Evolutionary conservation across 441 rosid species (phyloP).

Genomic region (Erodium trifolium): DNA sequence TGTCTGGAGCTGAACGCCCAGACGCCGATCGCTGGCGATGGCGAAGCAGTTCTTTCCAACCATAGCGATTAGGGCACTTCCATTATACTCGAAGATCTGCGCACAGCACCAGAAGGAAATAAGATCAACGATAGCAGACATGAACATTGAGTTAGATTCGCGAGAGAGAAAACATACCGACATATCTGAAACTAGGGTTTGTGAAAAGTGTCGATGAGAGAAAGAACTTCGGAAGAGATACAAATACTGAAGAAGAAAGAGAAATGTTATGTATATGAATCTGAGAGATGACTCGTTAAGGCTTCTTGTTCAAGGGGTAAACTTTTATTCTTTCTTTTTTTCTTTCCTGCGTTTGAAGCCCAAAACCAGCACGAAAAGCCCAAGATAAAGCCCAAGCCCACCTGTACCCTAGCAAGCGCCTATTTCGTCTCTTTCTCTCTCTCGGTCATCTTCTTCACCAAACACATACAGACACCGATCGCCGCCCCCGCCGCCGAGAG

Average conservation of each 20-base stretch:
- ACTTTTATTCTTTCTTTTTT: background rate
- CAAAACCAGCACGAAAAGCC: background rate
- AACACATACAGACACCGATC: no score
- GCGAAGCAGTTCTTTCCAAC: slow-evolving; percentile 98
- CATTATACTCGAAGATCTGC: slow-evolving; percentile 95
- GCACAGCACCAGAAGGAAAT: background rate
- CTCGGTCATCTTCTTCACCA: no score
- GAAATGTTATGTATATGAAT: background rate
- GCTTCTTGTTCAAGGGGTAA: slow-evolving; percentile 1
- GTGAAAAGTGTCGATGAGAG: background rate
- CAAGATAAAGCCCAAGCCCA: no score
- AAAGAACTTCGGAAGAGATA: background rate
- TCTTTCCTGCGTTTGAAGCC: background rate
- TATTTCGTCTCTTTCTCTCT: no score
- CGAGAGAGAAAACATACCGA: slow-evolving; percentile 25
- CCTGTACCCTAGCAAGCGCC: no score
- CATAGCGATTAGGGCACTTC: slow-evolving; percentile 93
- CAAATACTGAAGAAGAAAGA: background rate
- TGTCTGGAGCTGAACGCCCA: slow-evolving; percentile 91
- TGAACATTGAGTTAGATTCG: background rate
- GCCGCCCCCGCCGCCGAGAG: no score
- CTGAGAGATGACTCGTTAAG: background rate
- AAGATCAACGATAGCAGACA: background rate
- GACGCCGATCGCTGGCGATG: slow-evolving; percentile 82
- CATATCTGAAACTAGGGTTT: slow-evolving; percentile 24